Base-by-base conservation (phyloP, 1,139 yeast species). In the Arxiozyma telluris region DNA sequence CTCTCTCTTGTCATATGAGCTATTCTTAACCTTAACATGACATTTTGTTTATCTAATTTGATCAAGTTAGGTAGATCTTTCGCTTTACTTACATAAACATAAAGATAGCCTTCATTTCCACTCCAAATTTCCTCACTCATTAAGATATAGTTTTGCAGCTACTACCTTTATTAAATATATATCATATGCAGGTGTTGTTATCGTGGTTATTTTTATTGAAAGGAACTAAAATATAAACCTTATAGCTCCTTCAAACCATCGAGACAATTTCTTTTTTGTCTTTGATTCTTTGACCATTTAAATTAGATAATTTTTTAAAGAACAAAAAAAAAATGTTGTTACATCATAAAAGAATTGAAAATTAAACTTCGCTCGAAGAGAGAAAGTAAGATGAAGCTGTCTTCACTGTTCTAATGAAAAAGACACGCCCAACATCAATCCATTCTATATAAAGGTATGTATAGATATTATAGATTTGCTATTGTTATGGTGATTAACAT, bases 41-140 rank as follows among this genome's bases (percentile, higher is more conserved):
- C 97, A 58, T 88, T 84, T 69, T 90, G 97, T 64, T 90, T 90
- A 61, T 93, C 96, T 43, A 89, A 73, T 55, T 84, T 87, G 47
- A 93, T 75, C 57, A 91, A 73, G 68, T 90, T 91, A 18, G 96
- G 94, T 48, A 90, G 76, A 66, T 90, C 93, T 62, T 79, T 80
- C 2, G 85, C 88, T 54, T 83, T 68, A 50, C 72, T 67, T 3
- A 71, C 66, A 57, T 64, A 83, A 17, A 70, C 71, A 41, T 66
- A 76, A 68, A 58, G 74, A 56, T 66, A 78, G 74, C 68, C 74
- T 64, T 64, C 67, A 34, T 59, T 64, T n/a, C 68, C 67, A 53
- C 55, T 58, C 65, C 65, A 62, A 25, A 60, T 54, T 50, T 60
- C 63, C 23, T 58, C 57, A 52, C 57, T 52, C 64, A 61, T 61